Base-by-base conservation (phyloP, 192 early-diverging fungal genomes). In the Irineochytrium annulatum region DNA sequence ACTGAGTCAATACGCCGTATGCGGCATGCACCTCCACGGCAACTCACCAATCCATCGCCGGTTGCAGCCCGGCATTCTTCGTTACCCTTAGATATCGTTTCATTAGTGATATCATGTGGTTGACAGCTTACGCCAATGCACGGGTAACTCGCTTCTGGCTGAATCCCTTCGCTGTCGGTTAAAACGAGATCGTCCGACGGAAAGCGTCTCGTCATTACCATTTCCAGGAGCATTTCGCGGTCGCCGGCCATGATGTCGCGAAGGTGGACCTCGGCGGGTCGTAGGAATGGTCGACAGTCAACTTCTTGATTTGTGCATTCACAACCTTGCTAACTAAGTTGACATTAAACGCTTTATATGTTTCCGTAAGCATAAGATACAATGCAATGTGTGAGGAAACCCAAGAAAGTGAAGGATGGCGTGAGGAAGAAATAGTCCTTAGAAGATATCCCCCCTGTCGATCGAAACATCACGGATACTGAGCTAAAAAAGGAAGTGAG, bases 31-130 rank as follows among this genome's bases (percentile, higher is more conserved):
- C 43, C 34, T 32, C 26, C 26, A 56, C 19, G 34, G 17, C 6
- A 17, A 56, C 62, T 30, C 74, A 87, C 91, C 91, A 93, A 59
- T 93, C 89, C 86, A 93, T 86, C 0, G 89, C 89, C 26, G 88
- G 80, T 63, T 92, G 90, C 31, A 92, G 68, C 31, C 91, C 90
- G 28, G 84, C 78, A 65, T 81, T 81, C 43, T 86, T 86, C 2
- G 89, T 91, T 6, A 75, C 84, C 22, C 80, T 84, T n/a, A n/a
- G n/a, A n/a, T n/a, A n/a, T n/a, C n/a, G n/a, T n/a, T n/a, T n/a
- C n/a, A n/a, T n/a, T n/a, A n/a, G n/a, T n/a, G n/a, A n/a, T n/a
- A n/a, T n/a, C n/a, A n/a, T n/a, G n/a, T n/a, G n/a, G n/a, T n/a
- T n/a, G n/a, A n/a, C n/a, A n/a, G n/a, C n/a, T n/a, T n/a, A n/a